Conservation (phyloP, 495 filamentous ascomycete genomes). For the Antarctomyces pellizariae region DNA sequence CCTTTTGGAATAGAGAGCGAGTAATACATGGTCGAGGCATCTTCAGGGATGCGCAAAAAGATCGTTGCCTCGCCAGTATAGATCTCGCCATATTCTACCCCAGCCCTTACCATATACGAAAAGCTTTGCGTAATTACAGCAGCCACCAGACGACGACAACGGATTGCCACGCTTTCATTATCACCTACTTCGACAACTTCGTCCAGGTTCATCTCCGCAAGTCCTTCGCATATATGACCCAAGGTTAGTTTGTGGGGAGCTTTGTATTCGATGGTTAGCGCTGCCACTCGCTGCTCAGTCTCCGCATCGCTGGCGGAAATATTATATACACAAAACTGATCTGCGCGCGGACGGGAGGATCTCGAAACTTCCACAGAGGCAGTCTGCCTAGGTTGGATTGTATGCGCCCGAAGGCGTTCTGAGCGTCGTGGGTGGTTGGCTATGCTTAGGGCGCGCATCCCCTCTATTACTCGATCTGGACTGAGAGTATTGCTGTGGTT, state of each 20-base stretch:
- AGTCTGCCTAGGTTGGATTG: too few relatives aligned
- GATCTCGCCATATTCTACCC: slow-evolving; percentile 21
- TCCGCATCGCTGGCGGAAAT: background rate
- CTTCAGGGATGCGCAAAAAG: slow-evolving; percentile 21
- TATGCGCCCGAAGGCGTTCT: too few relatives aligned
- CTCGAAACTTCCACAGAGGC: slow-evolving; percentile 4
- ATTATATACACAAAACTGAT: slow-evolving; percentile 1
- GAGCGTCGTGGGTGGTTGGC: too few relatives aligned
- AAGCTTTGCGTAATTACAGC: slow-evolving; percentile 23
- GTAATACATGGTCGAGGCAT: slow-evolving; percentile 19
- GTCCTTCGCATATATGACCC: slow-evolving; percentile 8
- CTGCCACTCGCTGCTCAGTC: background rate
- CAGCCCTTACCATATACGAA: slow-evolving; percentile 23
- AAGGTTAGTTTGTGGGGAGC: slow-evolving; percentile 7
- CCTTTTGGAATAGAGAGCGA: slow-evolving; percentile 16
- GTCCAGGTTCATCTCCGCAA: slow-evolving; percentile 11
- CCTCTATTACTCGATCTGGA: slow-evolving; percentile 6
- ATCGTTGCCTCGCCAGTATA: slow-evolving; percentile 22
- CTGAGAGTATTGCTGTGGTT: slow-evolving; percentile 14
- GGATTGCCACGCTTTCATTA: slow-evolving; percentile 1
- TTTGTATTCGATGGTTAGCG: slow-evolving; percentile 4
- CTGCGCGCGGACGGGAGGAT: slow-evolving; percentile 1
- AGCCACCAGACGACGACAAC: slow-evolving; percentile 8
- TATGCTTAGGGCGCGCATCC: too few relatives aligned
- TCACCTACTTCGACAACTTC: slow-evolving; percentile 5